Base-by-base conservation (phyloP, 805 yeast species). In the Lipomyces orientalis region DNA sequence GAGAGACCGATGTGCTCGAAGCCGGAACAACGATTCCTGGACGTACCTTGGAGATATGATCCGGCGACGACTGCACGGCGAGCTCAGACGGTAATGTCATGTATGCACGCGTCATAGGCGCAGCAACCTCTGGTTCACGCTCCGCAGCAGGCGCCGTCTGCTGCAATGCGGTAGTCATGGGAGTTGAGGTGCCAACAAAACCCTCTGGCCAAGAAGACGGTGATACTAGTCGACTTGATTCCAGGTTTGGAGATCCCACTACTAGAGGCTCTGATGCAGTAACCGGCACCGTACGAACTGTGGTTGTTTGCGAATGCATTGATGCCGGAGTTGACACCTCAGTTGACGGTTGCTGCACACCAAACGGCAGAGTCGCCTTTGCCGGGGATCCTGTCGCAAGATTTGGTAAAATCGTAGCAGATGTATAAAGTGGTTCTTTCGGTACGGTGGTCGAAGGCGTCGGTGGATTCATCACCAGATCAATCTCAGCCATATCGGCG, bases 401-500 rank as follows among this genome's bases (percentile, higher is more conserved):
- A 4, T 25, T 52, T 2, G 16, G 55, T 52, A 12, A 12, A 52
- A 16, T 52, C 8, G 55, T 14, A 52, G 55, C 7, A n/a, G 55
- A 31, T 4, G 10, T 3, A 7, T 16, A 43, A 43, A 43, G 22
- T n/a, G 37, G 16, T 8, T 16, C 43, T 34, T 54, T 19, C 57
- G 57, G 37, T 14, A 16, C 19, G 9, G 55, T 8, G 12, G 49
- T 39, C n/a, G 55, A 25, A 25, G 55, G n/a, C n/a, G 31, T 5
- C 25, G 55, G 34, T 16, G 8, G 33, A 31, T 31, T 56, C 43
- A 31, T 56, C n/a, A 56, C 19, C 16, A 39, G 7, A 10, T 56
- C 49, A 34, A 31, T 19, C 60, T 31, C 56, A 16, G 31, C 60
- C 37, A 31, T 31, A 56, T 29, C 60, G 6, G 54, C 60, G 7